Evolutionary conservation across 768 basidiomycete genomes (phyloP).

Genomic region (Boletus fagicola): DNA sequence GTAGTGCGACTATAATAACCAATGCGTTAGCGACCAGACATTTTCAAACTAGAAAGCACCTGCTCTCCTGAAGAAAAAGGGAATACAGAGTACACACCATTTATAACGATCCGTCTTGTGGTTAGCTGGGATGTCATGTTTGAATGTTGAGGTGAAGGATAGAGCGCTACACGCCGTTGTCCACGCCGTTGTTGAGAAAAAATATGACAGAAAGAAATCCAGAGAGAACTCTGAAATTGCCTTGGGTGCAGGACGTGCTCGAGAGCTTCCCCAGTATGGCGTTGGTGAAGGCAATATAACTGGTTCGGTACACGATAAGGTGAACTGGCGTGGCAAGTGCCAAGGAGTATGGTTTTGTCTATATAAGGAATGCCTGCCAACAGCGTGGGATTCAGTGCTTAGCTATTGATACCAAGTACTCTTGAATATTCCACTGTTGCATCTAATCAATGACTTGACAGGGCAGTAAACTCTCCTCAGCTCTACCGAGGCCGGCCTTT

Average conservation of each 20-base stretch:
- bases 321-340: neutral
- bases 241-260: neutral
- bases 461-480: too few species aligned
- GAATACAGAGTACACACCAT: constrained; percentile 33
- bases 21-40: constrained; percentile 7
- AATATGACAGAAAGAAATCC: neutral
- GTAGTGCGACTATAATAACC: constrained; percentile 44
- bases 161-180: neutral
- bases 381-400: too few species aligned
- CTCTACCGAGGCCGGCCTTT: neutral
- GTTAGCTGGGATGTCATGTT: constrained; percentile 32
- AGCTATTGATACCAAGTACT: too few species aligned
- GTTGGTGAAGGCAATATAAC: neutral
- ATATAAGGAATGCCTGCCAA: constrained; percentile 6
- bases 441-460: neutral
- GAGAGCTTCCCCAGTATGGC: neutral
- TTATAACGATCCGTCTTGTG: constrained; percentile 45
- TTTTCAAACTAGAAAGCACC: neutral
- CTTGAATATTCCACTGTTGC: too few species aligned
- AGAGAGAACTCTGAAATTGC: neutral
- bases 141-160: neutral
- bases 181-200: neutral
- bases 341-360: neutral
- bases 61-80: neutral
- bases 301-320: neutral